Evolutionary conservation across 1,139 yeast species (phyloP).

Genomic region (Kodamaea ohmeri): DNA sequence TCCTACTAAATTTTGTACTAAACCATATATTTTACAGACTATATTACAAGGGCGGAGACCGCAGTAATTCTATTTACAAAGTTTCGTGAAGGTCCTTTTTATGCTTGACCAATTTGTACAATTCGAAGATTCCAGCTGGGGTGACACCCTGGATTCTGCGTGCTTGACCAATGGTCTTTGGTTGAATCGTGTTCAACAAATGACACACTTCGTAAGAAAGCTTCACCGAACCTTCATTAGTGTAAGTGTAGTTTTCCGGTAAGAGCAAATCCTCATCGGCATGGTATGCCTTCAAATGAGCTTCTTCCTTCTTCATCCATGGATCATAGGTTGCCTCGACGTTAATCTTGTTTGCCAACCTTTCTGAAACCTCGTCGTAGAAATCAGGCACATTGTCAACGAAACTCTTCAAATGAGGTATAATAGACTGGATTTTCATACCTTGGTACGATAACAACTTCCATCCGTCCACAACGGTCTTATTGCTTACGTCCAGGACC

Average conservation of each 20-base stretch:
- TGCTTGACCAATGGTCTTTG: slow-evolving; percentile 92
- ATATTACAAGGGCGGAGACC: too few species aligned
- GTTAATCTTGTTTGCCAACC: slow-evolving; percentile 61
- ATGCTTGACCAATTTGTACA: slow-evolving; percentile 46
- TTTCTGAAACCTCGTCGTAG: slow-evolving; percentile 37
- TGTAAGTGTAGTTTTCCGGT: slow-evolving; percentile 66
- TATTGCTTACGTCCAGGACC: slow-evolving; percentile 39
- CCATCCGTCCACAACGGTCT: slow-evolving; percentile 42
- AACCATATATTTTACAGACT: too few species aligned
- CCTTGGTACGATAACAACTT: slow-evolving; percentile 43
- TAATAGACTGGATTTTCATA: slow-evolving; percentile 27
- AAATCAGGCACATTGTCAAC: slow-evolving; percentile 18
- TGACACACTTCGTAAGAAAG: slow-evolving; percentile 75
- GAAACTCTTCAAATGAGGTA: slow-evolving; percentile 28
- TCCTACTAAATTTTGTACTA: too few species aligned
- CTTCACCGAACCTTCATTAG: slow-evolving; percentile 43
- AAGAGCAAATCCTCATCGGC: slow-evolving; percentile 75
- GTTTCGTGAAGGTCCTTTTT: slow-evolving; percentile 3
- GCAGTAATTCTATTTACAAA: slow-evolving; percentile 16
- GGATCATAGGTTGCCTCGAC: slow-evolving; percentile 85
- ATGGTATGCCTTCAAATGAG: slow-evolving; percentile 70
- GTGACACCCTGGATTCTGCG: slow-evolving; percentile 92
- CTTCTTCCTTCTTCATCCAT: slow-evolving; percentile 69
- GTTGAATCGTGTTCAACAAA: slow-evolving; percentile 71
- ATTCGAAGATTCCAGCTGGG: slow-evolving; percentile 75